Base-by-base conservation (phyloP, 805 yeast species). In the Yarrowia alimentaria region DNA sequence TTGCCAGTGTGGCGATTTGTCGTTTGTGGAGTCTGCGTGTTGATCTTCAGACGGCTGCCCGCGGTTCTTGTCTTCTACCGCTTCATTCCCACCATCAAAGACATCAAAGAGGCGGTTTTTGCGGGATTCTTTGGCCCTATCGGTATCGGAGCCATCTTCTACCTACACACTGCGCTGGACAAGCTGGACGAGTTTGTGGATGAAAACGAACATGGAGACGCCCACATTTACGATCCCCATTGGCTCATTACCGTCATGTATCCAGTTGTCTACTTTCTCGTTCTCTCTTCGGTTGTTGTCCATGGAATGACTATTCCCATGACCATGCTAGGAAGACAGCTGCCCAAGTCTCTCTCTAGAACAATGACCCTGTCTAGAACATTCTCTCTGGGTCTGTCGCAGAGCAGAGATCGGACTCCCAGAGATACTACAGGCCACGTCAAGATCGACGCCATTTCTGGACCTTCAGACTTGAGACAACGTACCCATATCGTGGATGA, bases 101-200 rank as follows among this genome's bases (percentile, higher is more conserved):
- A 77, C 28, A 76, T 84, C 80, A 73, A 79, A 61, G 88, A 83
- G 60, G 86, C 86, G 1, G 58, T 82, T 5, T 79, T 83, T 60
- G 78, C 81, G 55, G 89, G 89, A 35, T 86, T 79, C 66, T 83
- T 83, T 60, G 89, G 89, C 29, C 89, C 89, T 12, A 80, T 83
- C 61, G 89, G 89, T 18, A 82, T 79, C 3, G 83, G 83, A 24
- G 84, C 82, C 3, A 67, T 79, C n/a, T 79, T 76, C 58, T 77
- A 80, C 33, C 72, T 72, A 17, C 68, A 69, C 51, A 65, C 76
- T 54, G 77, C 79, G 2, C 63, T 55, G 24, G 71, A 53, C 57
- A 62, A 55, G 66, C 66, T 61, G 54, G 70, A 57, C 68, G 70
- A 58, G 17, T 43, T 43, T 22, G 37, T 43, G 3, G 50, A 43